Base-by-base conservation (phyloP, 2,329 filamentous ascomycete genomes). In the Ustulina deusta region DNA sequence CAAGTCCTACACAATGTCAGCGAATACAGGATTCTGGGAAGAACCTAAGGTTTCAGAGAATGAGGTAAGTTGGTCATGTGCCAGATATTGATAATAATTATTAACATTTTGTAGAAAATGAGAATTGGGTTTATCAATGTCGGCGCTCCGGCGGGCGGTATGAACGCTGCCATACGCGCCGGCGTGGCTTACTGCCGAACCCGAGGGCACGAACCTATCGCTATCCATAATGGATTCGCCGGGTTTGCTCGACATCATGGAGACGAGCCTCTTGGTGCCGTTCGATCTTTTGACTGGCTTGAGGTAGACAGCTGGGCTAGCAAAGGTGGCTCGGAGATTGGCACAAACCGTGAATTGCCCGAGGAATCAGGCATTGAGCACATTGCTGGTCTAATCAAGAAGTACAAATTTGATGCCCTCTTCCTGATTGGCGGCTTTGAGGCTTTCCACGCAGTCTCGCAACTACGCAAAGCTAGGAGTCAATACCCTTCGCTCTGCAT, bases 361-460 rank as follows among this genome's bases (percentile, higher is more conserved):
- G 89, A 88, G 22, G 94, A 97, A 75, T 90, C 88, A 0, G 94
- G 97, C 74, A 91, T 97, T 80, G 90, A 92, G 74, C 88, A 87
- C 52, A 92, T 96, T 29, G 94, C 95, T 38, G 88, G 89, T 74
- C 90, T 95, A 71, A 93, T 99, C 78, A 89, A 92, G 78, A 85
- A 92, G 74, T 96, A 97, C 84, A 89, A 92, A 71, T 94, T 99
- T 72, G 94, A 99, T 75, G 94, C 91, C 0, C 85, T 99, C 2
- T 97, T 98, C 80, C 87, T 97, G 57, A 88, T 98, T 57, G 96
- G 96, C 75, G 96, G 96, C 1, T 99, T 99, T 74, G 96, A 99
- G 82, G 96, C 94, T 1, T 99, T 97, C 84, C 97, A 96, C 65
- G 91, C 96, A 1, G 87, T 97, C 38, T 93, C 92, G 51, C 92